Conservation (phyloP, 2,329 filamentous ascomycete species). For the Trichoderma atrobrunneum region DNA sequence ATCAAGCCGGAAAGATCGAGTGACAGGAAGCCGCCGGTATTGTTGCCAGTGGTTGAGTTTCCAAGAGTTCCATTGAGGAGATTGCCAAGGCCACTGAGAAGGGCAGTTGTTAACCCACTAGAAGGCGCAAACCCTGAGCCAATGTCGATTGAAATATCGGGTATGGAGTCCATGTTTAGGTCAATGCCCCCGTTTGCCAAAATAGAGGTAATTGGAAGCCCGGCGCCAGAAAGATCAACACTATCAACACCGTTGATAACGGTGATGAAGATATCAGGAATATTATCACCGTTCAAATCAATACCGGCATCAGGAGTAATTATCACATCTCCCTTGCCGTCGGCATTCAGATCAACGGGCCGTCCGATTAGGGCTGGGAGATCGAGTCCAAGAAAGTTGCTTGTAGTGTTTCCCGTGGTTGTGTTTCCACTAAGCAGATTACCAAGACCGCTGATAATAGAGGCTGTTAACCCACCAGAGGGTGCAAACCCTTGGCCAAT, state of each 20-base stretch:
- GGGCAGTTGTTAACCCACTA: background rate
- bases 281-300: background rate
- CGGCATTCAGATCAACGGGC: too few species aligned
- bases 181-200: background rate
- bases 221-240: background rate
- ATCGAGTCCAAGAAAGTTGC: too few species aligned
- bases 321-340: background rate
- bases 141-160: background rate
- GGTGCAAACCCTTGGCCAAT: background rate
- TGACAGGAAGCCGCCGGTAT: too few species aligned
- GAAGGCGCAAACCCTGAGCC: background rate
- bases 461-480: background rate
- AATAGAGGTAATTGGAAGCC: background rate
- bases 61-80: too few species aligned
- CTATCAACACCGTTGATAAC: background rate
- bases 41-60: too few species aligned
- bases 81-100: too few species aligned
- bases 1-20: too few species aligned
- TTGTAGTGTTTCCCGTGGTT: too few species aligned
- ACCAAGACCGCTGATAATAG: background rate
- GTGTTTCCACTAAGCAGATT: too few species aligned
- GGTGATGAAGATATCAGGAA: background rate
- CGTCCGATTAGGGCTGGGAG: too few species aligned
- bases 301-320: background rate
- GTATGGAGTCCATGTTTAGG: background rate